These are phyloP conservation scores for Cladosporium cucumerinum DNA, from an alignment of 2,329 filamentous ascomycete genomes.

Conservation along the genomic window DNA sequence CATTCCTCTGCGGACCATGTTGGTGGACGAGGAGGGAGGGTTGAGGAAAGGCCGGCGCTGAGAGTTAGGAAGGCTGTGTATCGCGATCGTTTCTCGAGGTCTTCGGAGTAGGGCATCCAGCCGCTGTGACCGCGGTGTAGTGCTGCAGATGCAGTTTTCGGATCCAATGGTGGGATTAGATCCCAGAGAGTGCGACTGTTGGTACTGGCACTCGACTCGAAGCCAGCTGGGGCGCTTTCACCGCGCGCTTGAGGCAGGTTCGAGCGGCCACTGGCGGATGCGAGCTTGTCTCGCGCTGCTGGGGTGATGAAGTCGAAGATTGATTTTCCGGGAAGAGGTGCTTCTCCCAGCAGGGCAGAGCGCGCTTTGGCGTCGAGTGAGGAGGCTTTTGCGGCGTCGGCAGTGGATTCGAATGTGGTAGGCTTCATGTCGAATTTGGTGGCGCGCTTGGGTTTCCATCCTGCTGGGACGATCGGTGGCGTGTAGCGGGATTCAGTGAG, in stretches of 20 bases:
- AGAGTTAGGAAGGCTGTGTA: conserved; percentile 81
- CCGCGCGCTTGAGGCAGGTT: conserved; percentile 75
- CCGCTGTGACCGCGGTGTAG: conserved; percentile 53
- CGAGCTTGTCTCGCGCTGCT: conserved; percentile 72
- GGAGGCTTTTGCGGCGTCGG: conserved; percentile 75
- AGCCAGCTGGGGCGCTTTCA: conserved; percentile 65
- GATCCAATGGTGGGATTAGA: conserved; percentile 44
- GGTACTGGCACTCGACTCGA: conserved; percentile 56
- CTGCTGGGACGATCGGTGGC: conserved; percentile 65
- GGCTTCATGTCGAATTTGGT: conserved; percentile 29
- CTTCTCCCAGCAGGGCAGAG: conserved; percentile 77
- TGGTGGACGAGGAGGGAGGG: conserved; percentile 55
- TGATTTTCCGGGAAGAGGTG: conserved; percentile 80
- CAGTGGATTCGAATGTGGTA: conserved; percentile 59
- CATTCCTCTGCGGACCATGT: conserved; percentile 66
- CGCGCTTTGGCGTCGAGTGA: conserved; percentile 71
- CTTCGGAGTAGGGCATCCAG: conserved; percentile 80
- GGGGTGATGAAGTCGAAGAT: conserved; percentile 90
- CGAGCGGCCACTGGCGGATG: conserved; percentile 67
- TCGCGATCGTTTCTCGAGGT: conserved; percentile 72
- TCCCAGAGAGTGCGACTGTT: conserved; percentile 56
- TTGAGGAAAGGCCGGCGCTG: conserved; percentile 60
- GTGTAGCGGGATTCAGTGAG: conserved; percentile 54
- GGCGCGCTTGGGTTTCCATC: conserved; percentile 66
- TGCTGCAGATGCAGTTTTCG: conserved; percentile 44